A percentile compares a stretch with the other conserved stretches of the same genome.
phyloP scores from a whole-genome alignment of 352 stramenopile species.

The Phytophthora podocarpi region DNA sequence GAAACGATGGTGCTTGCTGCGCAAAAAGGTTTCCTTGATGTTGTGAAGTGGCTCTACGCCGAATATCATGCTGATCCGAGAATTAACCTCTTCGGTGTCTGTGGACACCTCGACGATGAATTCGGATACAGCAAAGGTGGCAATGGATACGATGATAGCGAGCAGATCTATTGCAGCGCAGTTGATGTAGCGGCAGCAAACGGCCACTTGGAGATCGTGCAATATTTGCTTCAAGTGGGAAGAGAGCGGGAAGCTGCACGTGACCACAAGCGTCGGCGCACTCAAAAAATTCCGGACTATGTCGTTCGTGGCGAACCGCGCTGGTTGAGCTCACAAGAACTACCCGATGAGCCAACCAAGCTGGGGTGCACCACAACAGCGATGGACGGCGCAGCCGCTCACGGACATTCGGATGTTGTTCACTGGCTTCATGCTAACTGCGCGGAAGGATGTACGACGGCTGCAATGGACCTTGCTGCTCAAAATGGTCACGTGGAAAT shows the following conservation, averaged over 20 bases:
- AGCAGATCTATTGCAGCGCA: background rate
- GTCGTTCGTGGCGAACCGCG: background rate
- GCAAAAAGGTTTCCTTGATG: conserved; percentile 17
- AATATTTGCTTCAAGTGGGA: conserved; percentile 16
- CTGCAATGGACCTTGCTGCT: conserved; percentile 16
- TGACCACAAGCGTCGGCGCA: background rate
- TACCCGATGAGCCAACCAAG: background rate
- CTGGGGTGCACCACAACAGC: conserved; percentile 1
- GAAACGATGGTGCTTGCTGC: conserved; percentile 19
- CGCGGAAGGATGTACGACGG: background rate
- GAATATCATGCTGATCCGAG: conserved; percentile 2
- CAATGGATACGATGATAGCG: background rate
- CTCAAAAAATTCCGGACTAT: background rate
- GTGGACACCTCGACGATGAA: background rate
- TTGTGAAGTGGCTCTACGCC: conserved; percentile 20
- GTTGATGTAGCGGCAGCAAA: conserved; percentile 15
- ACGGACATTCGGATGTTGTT: conserved; percentile 16
- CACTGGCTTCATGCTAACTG: conserved; percentile 11
- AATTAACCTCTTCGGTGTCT: conserved; percentile 15
- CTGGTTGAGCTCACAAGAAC: background rate
- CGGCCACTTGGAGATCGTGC: conserved; percentile 17
- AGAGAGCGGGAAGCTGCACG: background rate
- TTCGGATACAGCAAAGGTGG: too few relatives aligned
- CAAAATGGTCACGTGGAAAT: conserved; percentile 11
- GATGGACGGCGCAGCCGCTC: conserved; percentile 13